phyloP scores from a whole-genome alignment of 2,329 filamentous ascomycete species.

The Trichoderma sp. region DNA sequence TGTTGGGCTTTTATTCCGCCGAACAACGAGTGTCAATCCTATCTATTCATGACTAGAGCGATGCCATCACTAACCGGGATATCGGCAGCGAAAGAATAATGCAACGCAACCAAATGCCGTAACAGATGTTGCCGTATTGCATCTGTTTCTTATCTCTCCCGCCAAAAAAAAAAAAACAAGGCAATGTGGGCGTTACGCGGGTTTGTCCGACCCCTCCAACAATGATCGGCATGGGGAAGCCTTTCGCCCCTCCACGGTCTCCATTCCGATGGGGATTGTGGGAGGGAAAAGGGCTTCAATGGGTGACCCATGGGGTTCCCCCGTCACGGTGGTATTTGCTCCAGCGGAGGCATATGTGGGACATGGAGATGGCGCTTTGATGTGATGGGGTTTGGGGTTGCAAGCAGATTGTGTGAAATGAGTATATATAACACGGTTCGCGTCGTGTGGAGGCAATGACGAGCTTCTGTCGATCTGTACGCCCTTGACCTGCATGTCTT shows the following conservation, averaged over 20 bases:
- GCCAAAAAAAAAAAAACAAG: neutral
- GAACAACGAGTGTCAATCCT: neutral
- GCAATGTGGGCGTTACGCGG: neutral
- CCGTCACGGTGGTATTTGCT: neutral
- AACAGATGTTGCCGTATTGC: neutral
- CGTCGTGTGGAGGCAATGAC: neutral
- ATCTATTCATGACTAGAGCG: neutral
- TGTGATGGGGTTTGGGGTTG: neutral
- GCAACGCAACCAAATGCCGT: neutral
- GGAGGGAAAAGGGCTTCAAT: neutral
- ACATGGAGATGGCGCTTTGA: neutral
- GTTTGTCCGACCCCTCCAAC: constrained; percentile 12
- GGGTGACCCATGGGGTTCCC: constrained; percentile 8
- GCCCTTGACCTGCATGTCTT: constrained; percentile 15
- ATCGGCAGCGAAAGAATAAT: neutral
- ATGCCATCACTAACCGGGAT: neutral
- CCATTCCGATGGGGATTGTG: constrained; percentile 9
- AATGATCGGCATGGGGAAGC: constrained; percentile 11
- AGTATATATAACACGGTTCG: neutral
- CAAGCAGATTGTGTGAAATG: neutral
- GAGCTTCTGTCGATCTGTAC: neutral
- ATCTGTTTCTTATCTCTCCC: neutral
- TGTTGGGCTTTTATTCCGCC: constrained; percentile 2
- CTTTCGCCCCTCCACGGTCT: constrained; percentile 1
- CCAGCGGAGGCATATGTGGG: neutral